These are phyloP conservation scores for Colletotrichum lupini DNA, from an alignment of 2,329 filamentous ascomycete genomes.

Conservation along the genomic window DNA sequence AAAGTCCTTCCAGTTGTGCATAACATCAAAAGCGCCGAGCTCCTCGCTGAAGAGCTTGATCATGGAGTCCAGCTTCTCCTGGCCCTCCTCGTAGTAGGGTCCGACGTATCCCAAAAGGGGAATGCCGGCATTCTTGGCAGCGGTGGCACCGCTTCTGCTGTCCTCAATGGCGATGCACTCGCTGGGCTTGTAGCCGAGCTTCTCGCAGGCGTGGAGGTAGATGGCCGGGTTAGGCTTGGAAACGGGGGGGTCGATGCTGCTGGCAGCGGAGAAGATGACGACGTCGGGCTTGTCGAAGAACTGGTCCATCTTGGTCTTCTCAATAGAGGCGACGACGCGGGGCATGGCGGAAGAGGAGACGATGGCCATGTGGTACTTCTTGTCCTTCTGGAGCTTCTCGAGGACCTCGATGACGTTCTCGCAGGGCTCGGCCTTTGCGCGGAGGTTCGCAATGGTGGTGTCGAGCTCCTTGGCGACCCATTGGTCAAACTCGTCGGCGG, in stretches of 20 bases:
- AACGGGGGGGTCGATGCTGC: slow-evolving; percentile 79
- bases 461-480: slow-evolving; percentile 85
- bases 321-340: slow-evolving; percentile 80
- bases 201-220: slow-evolving; percentile 81
- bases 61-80: slow-evolving; percentile 65
- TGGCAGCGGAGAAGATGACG: slow-evolving; percentile 84
- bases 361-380: slow-evolving; percentile 79
- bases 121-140: slow-evolving; percentile 80
- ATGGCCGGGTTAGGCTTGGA: slow-evolving; percentile 92
- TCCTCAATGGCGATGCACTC: slow-evolving; percentile 89
- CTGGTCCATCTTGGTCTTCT: slow-evolving; percentile 81
- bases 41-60: slow-evolving; percentile 32
- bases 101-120: slow-evolving; percentile 87
- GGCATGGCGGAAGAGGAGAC: slow-evolving; percentile 84
- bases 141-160: slow-evolving; percentile 84
- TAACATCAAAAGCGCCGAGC: slow-evolving; percentile 33
- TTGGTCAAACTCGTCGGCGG: slow-evolving; percentile 73
- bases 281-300: slow-evolving; percentile 79
- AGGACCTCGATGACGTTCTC: slow-evolving; percentile 75
- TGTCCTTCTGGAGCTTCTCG: slow-evolving; percentile 67
- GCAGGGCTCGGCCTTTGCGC: slow-evolving; percentile 74
- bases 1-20: slow-evolving; percentile 37
- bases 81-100: slow-evolving; percentile 73
- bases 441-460: slow-evolving; percentile 83
- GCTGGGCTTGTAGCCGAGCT: slow-evolving; percentile 75